A percentile compares a stretch with the other conserved stretches of the same genome.
Conservation (phyloP, 345 rosid genomes). For the Lepidium didymum region DNA sequence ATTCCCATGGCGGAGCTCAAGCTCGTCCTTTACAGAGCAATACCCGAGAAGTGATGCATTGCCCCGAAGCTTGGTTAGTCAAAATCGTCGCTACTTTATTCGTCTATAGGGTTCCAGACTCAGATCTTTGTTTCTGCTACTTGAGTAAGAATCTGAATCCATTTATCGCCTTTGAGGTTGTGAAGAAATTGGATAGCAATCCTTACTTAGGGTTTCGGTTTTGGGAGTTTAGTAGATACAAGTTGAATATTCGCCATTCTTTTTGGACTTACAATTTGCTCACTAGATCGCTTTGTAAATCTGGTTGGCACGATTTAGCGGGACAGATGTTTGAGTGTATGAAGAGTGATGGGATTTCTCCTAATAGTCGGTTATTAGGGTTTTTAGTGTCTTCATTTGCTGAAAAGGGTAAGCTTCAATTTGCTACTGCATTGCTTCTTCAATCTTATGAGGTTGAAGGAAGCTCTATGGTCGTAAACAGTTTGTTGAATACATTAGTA, state of each 20-base stretch:
- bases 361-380: constrained; percentile 36
- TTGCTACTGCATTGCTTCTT: constrained; percentile 45
- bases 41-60: constrained; percentile 23
- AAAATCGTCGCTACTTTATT: constrained; percentile 63
- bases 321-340: constrained; percentile 45
- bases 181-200: constrained; percentile 42
- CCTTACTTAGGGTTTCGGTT: constrained; percentile 56
- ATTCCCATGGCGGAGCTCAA: constrained; percentile 42
- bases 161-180: constrained; percentile 52
- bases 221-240: constrained; percentile 56
- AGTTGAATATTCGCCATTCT: constrained; percentile 44
- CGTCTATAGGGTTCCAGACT: constrained; percentile 30
- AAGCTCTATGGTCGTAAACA: constrained; percentile 35
- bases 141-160: constrained; percentile 54
- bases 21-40: constrained; percentile 27
- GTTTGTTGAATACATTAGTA: constrained; percentile 52
- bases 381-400: constrained; percentile 46
- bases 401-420: constrained; percentile 37
- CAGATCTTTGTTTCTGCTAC: constrained; percentile 42
- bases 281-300: constrained; percentile 52
- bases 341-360: constrained; percentile 65
- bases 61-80: constrained; percentile 61
- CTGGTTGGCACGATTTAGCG: constrained; percentile 48
- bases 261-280: constrained; percentile 53
- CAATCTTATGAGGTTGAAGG: constrained; percentile 38